Evolutionary conservation across 768 basidiomycete species (phyloP), one percentile per base, ranked within the genome.

Genomic region (Mycena venus): DNA sequence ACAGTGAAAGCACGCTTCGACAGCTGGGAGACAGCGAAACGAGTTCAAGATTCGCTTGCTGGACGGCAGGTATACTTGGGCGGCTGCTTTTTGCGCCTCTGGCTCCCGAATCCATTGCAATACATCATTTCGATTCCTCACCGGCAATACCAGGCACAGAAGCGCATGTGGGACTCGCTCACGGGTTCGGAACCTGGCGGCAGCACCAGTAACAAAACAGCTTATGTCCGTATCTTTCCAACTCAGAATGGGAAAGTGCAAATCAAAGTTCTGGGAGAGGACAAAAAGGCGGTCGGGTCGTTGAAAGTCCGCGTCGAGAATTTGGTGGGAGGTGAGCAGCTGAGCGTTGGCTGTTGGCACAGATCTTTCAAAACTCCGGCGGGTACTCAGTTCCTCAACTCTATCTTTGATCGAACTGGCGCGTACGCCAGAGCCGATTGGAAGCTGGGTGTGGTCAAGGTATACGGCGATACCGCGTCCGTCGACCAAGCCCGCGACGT

Each of bases 251-350:
- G 32, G 27, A 65, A 32, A 42, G 84, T 88, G 53, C 80, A 82
- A 19, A 84, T 92, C 47, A 85, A 81, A 5, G 83, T 92, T n/a
- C 75, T 83, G 1, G 91, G 91, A 0, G 83, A 88, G 17, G 88
- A 88, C 61, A 89, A 89, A 80, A 87, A 88, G 75, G 86, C 86
- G 2, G 85, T 88, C 1, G 92, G 92, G 1, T 84, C 86, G 6
- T 77, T 93, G 72, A 92, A 92, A 81, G 91, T 92, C 15, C 83
- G 91, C 63, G 88, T 90, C 0, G 92, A 92, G 79, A 87, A 83
- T 63, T 78, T 92, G 44, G 87, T 86, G 3, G 84, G 83, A 27
- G 91, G 91, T 7, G 87, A 89, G 47, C 87, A 81, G 40, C 81
- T 92, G 12, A 84, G 82, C 49, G 71, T 82, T 3, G 80, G 81